Conservation (phyloP, 164 flowering plant species). For the Tinospora cordifolia region DNA sequence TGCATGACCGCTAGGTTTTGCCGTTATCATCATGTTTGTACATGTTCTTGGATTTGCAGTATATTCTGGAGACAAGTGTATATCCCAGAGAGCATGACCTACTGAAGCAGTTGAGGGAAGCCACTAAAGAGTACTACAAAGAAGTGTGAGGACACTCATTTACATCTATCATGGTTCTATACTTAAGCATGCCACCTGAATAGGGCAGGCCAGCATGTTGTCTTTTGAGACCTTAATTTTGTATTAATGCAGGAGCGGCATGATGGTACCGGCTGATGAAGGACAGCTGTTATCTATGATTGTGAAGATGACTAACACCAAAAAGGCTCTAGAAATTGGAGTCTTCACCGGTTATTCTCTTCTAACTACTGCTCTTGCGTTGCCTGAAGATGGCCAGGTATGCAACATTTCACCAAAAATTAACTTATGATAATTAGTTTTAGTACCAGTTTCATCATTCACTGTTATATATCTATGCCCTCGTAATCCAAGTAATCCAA, state of each 20-base stretch:
- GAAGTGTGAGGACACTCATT: not conserved
- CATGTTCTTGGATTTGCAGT: slow-evolving; percentile 19
- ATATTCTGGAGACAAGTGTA: slow-evolving; percentile 28
- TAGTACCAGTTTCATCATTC: too few species aligned
- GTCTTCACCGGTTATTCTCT: slow-evolving; percentile 68
- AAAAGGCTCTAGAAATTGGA: slow-evolving; percentile 44
- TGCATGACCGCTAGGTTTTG: too few species aligned
- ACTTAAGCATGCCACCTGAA: too few species aligned
- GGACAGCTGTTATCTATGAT: slow-evolving; percentile 41
- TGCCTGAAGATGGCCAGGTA: slow-evolving; percentile 41
- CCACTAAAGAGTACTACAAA: slow-evolving; percentile 19
- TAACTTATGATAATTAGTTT: too few species aligned
- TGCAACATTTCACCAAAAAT: not conserved
- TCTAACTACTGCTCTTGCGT: slow-evolving; percentile 43
- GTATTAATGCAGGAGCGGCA: slow-evolving; percentile 28
- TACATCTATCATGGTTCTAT: not conserved
- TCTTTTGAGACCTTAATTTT: not conserved
- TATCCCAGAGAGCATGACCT: slow-evolving; percentile 41
- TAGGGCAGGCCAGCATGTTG: not conserved
- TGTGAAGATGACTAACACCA: slow-evolving; percentile 43
- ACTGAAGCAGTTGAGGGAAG: slow-evolving; percentile 31
- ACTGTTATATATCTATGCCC: too few species aligned
- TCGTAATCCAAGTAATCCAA: too few species aligned
- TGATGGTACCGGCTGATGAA: slow-evolving; percentile 40
- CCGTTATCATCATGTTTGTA: too few species aligned